A percentile compares a stretch with the other conserved stretches of the same genome.
Evolutionary conservation across 768 basidiomycete species (phyloP).

Genomic region (Psilocybe cubensis): DNA sequence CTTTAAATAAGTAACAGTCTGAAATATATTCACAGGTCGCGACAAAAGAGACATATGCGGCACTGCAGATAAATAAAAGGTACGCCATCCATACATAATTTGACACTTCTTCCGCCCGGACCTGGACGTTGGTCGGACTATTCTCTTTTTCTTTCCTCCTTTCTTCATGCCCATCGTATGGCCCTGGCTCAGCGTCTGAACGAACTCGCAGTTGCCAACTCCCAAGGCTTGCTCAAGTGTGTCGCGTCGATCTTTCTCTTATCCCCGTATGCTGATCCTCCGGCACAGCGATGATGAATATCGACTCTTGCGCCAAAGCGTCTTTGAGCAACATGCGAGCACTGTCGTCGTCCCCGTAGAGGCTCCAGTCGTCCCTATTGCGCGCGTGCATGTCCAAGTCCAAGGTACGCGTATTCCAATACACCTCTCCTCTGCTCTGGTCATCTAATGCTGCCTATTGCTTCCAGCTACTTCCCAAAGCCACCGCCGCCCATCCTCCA

Average conservation of each 20-base stretch:
- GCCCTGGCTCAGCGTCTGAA: conserved; percentile 66
- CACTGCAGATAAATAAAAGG: background rate
- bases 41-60: background rate
- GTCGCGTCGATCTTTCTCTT: conserved; percentile 20
- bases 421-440: background rate
- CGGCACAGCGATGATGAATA: conserved; percentile 70
- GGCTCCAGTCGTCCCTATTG: conserved; percentile 30
- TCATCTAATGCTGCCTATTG: background rate
- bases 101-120: conserved; percentile 4
- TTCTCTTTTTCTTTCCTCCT: conserved; percentile 11
- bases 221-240: conserved; percentile 67
- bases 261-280: background rate
- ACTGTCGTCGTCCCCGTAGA: conserved; percentile 32
- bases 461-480: conserved; percentile 9
- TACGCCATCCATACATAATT: conserved; percentile 7
- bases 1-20: background rate
- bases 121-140: background rate
- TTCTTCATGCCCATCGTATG: conserved; percentile 34
- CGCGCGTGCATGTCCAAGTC: conserved; percentile 18
- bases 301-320: conserved; percentile 66
- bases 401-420: background rate
- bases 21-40: background rate
- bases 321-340: conserved; percentile 63
- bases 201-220: conserved; percentile 69
- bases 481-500: conserved; percentile 5